Base-by-base conservation (phyloP, 2,329 filamentous ascomycete species). In the Fusarium sp. region DNA sequence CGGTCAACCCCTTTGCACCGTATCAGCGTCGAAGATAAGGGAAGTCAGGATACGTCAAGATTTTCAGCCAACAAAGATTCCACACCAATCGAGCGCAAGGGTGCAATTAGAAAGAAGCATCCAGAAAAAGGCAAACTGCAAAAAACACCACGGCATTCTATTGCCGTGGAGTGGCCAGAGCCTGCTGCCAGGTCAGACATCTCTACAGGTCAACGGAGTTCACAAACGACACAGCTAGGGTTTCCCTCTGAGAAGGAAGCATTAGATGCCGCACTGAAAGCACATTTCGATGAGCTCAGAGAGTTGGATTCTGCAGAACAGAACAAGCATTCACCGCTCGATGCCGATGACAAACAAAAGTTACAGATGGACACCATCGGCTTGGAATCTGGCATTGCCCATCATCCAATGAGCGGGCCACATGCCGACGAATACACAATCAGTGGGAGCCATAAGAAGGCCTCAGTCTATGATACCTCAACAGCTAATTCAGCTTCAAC, bases 81-180 rank as follows among this genome's bases (percentile, higher is more conserved):
- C 10, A 29, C 44, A 13, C 52, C 69, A 3, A 69, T 71, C 25
- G 69, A 63, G 41, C 48, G 69, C 18, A 71, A 69, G 45, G 70
- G 70, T 22, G 69, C 69, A 2, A 55, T 71, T 22, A 70, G 69
- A 13, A 71, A 53, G 61, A 69, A 66, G n/a, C 25, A 69, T 18
- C 65, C 45, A 12, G 44, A 32, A n/a, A 71, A 58, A 9, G 64
- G 54, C 13, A 53, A 58, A 6, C 11, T 29, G 12, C 48, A 40
- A 20, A 43, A 44, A 25, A 55, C 43, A 12, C 43, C 51, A 45
- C 53, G 48, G 16, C 60, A 20, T 34, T 40, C 65, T 2, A 30
- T 69, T 43, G 34, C 60, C 8, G 56, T 66, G 12, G 64, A 71
- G 8, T 66, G 64, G 69, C n/a, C 46, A 10, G 69, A 55, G 13